Conservation (phyloP, 2,329 filamentous ascomycete species). For the Gaeumannomyces tritici region DNA sequence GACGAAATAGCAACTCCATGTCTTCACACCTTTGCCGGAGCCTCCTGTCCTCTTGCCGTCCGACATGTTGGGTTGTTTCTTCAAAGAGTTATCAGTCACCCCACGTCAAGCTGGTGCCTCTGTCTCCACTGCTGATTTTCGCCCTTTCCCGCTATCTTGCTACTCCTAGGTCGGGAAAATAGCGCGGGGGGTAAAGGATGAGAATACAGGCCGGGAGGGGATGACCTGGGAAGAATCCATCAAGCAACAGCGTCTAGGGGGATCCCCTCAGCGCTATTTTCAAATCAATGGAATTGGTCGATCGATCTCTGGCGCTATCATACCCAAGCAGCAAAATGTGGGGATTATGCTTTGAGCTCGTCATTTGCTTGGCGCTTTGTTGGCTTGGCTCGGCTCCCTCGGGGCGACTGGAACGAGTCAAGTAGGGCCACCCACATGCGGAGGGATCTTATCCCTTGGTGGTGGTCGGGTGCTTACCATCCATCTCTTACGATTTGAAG, state of each 20-base stretch:
- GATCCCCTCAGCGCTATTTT: not conserved
- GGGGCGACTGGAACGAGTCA: not conserved
- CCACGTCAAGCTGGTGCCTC: not conserved
- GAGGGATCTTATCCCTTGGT: not conserved
- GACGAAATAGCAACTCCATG: not conserved
- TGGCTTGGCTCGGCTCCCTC: not conserved
- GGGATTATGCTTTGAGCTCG: not conserved
- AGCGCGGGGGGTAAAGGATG: not conserved
- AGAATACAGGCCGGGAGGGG: not conserved
- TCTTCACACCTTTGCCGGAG: conserved; percentile 17
- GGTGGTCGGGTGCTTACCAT: not conserved
- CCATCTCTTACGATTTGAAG: not conserved
- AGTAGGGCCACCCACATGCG: not conserved
- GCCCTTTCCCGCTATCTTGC: not conserved
- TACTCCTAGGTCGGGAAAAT: not conserved
- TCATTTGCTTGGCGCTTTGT: not conserved
- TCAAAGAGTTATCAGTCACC: not conserved
- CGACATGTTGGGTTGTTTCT: conserved; percentile 12
- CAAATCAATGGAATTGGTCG: not conserved
- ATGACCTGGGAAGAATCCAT: too few relatives aligned
- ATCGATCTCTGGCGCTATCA: not conserved
- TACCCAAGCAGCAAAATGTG: not conserved
- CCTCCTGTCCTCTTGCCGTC: conserved; percentile 21
- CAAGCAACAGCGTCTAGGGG: too few relatives aligned
- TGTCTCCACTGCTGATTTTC: not conserved